A percentile compares a stretch with the other conserved stretches of the same genome.
Evolutionary conservation across 2,329 filamentous ascomycete genomes (phyloP).

Genomic region (Ophiocordyceps camponoti-leonardi): DNA sequence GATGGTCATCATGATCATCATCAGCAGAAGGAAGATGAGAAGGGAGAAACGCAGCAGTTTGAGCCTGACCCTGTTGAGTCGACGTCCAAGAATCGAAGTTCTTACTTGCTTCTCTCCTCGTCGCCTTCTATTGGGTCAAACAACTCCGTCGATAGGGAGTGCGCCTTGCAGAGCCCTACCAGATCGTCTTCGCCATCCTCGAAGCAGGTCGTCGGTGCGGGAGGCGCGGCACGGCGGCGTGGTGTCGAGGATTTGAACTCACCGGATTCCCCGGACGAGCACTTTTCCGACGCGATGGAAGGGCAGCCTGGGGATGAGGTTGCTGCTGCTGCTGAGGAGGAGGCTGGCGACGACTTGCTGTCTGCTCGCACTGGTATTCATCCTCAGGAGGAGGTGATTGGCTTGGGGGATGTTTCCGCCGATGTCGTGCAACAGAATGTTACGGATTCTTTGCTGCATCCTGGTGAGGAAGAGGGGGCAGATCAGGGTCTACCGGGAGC

Average conservation of each 20-base stretch:
- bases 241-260: conserved; percentile 15
- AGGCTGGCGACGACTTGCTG: background rate
- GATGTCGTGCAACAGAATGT: too few relatives aligned
- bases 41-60: conserved; percentile 7
- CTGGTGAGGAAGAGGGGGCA: too few relatives aligned
- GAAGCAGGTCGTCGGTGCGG: conserved; percentile 2
- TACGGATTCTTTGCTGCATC: too few relatives aligned
- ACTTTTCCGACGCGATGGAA: conserved; percentile 18
- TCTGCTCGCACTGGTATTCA: too few relatives aligned
- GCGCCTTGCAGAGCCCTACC: conserved; percentile 6
- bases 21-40: background rate
- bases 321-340: conserved; percentile 5
- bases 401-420: too few relatives aligned
- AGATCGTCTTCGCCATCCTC: background rate
- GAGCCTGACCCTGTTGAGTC: conserved; percentile 22
- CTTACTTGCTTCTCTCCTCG: conserved; percentile 21
- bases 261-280: conserved; percentile 16
- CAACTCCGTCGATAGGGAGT: conserved; percentile 9
- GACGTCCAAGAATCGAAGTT: conserved; percentile 24
- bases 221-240: conserved; percentile 5
- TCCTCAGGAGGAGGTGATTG: too few relatives aligned
- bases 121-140: conserved; percentile 15
- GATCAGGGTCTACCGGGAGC: too few relatives aligned
- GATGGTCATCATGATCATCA: background rate
- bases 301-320: conserved; percentile 8